Evolutionary conservation across 306 rosid genomes (phyloP).

Genomic region (Abrus pulchellus): DNA sequence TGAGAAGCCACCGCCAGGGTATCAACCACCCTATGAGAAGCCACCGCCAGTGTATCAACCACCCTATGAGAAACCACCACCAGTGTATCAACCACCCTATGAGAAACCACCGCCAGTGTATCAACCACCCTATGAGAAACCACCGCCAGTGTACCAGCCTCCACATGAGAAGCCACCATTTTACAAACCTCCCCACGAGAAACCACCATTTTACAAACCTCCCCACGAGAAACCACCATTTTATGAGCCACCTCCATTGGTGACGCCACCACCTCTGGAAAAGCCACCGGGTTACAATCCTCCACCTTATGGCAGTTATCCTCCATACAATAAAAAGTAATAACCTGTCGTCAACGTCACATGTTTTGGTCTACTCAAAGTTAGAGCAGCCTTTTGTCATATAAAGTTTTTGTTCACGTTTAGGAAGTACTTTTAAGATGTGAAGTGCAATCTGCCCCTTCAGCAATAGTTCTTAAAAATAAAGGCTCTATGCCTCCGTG

Average conservation of each 20-base stretch:
- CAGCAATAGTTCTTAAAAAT: conserved; percentile 25
- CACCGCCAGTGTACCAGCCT: conserved; percentile 6
- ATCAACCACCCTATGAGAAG: conserved; percentile 17
- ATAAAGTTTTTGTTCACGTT: conserved; percentile 17
- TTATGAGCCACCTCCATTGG: not conserved
- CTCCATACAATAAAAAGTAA: conserved; percentile 30
- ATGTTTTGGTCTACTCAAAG: conserved; percentile 30
- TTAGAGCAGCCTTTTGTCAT: not conserved
- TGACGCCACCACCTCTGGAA: not conserved
- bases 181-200: not conserved
- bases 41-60: conserved; percentile 31
- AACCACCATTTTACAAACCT: conserved; percentile 22
- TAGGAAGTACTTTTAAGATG: conserved; percentile 30
- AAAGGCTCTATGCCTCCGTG: conserved; percentile 39
- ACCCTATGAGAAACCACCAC: no score
- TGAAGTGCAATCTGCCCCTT: conserved; percentile 4
- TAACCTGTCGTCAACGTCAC: not conserved
- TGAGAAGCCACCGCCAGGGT: not conserved
- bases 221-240: conserved; percentile 19
- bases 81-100: not conserved
- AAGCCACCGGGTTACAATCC: conserved; percentile 33
- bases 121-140: conserved; percentile 16
- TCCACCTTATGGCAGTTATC: conserved; percentile 32
- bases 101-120: conserved; percentile 27
- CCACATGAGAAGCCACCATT: not conserved